Base-by-base conservation (phyloP, 192 early-diverging fungal species). In the Coemansia sp. region DNA sequence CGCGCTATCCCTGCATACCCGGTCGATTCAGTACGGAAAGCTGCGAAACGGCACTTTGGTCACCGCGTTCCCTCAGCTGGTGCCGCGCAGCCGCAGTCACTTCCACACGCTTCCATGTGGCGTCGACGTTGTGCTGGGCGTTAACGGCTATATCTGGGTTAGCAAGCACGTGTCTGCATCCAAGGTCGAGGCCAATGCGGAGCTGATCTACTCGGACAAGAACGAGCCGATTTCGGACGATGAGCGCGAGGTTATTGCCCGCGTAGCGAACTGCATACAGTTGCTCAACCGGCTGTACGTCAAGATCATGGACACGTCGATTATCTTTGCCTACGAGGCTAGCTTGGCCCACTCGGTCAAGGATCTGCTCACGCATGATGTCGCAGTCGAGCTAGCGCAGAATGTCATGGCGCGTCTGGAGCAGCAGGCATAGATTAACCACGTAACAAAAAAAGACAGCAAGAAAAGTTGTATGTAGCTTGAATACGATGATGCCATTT, bases 121-220 rank as follows among this genome's bases (percentile, higher is more conserved):
- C 27, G 91, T 99, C 34, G 92, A 99, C 75, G 78, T 99, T 10
- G 89, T 97, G 38, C 84, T 99, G 32, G 98, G 98, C 18, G 74
- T 99, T 30, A 99, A 99, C 66, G 98, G 98, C 2, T 96, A 95
- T 71, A 93, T 99, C 59, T 98, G 94, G 94, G 90, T 98, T 24
- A 87, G 90, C 82, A 96, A 96, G 69, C 89, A 89, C 47, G 77
- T 84, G 47, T 35, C 87, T 41, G 76, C 81, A 35, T 61, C 86
- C 78, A 76, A 78, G 27, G 85, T 89, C 24, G 91, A 92, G 41
- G 84, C 84, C n/a, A 90, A 92, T 70, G 84, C 92, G 3, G 93
- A 96, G 67, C 87, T 84, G 13, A 85, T 96, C 12, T 98, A 97
- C 73, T 89, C 90, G 24, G 91, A 92, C 72, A 84, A 89, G 62